A percentile compares a stretch with the other conserved stretches of the same genome.
These are phyloP conservation scores for Trypanosoma boissoni DNA, from an alignment of 208 protist species.

Conservation along the genomic window DNA sequence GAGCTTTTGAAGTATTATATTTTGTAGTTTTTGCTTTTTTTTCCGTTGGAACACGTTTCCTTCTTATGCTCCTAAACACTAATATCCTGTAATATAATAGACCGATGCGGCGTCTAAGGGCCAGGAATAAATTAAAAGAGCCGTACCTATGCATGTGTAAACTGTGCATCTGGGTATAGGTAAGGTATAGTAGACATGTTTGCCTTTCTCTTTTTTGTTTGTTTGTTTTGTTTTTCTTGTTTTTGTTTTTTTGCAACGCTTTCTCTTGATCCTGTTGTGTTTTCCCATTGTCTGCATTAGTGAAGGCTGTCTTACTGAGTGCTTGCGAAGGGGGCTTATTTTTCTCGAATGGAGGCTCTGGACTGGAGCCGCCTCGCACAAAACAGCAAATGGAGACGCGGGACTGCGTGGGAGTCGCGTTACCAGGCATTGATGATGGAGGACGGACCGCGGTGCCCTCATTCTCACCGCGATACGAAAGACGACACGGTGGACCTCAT, in stretches of 20 bases:
- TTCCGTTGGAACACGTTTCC: too few species aligned
- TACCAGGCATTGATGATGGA: neutral
- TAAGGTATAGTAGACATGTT: constrained; percentile 13
- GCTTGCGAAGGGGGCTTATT: constrained; percentile 1
- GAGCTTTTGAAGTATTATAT: too few species aligned
- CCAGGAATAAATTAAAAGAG: too few species aligned
- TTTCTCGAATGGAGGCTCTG: neutral
- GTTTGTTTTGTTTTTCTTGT: constrained; percentile 3
- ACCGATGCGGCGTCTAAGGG: too few species aligned
- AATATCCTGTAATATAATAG: too few species aligned
- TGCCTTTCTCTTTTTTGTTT: neutral
- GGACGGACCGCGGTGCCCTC: neutral
- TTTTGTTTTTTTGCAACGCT: constrained; percentile 20
- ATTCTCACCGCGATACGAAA: constrained; percentile 1
- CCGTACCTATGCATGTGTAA: neutral
- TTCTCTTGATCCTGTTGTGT: constrained; percentile 12
- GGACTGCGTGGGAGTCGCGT: neutral
- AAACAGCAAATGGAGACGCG: neutral
- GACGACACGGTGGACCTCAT: constrained; percentile 29
- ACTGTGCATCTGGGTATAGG: constrained; percentile 15
- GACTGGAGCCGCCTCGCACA: neutral
- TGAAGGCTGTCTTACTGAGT: neutral
- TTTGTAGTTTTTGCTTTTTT: too few species aligned
- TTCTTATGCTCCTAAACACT: too few species aligned
- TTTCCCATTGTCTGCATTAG: neutral